Percentiles rank a stretch among this genome's conserved stretches.
Conservation (phyloP, 2,329 filamentous ascomycete species). For the Cryphonectria naterciae region DNA sequence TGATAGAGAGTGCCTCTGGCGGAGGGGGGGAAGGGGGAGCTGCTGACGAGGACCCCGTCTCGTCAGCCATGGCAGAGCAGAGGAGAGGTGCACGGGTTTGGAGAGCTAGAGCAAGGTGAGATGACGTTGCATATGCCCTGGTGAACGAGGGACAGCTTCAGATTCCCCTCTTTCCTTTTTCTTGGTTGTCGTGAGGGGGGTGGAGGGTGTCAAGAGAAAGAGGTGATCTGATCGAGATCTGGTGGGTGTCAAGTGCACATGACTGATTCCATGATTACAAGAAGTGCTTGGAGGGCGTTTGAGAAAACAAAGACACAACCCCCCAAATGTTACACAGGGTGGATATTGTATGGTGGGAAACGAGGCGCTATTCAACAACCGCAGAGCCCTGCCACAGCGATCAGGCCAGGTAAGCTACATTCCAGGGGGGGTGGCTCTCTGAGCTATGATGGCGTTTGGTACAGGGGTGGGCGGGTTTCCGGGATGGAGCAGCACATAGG, state of each 20-base stretch:
- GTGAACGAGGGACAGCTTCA: background rate
- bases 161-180: background rate
- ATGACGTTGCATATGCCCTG: background rate
- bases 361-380: background rate
- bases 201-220: background rate
- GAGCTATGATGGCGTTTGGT: no score
- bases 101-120: background rate
- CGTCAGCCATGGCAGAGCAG: slow-evolving; percentile 44
- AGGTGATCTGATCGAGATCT: background rate
- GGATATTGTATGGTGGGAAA: background rate
- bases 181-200: no score
- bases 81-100: background rate
- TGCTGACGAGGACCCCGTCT: slow-evolving; percentile 36
- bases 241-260: background rate
- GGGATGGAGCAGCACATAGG: background rate
- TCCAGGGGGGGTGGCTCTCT: background rate
- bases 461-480: no score
- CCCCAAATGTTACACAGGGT: background rate
- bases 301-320: background rate
- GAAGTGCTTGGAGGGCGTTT: background rate
- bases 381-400: slow-evolving; percentile 8
- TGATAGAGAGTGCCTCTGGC: slow-evolving; percentile 47
- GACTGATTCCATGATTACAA: background rate
- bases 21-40: slow-evolving; percentile 24
- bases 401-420: slow-evolving; percentile 17